Evolutionary conservation across 2,329 filamentous ascomycete genomes (phyloP).

Genomic region (Penicillium griseofulvum): DNA sequence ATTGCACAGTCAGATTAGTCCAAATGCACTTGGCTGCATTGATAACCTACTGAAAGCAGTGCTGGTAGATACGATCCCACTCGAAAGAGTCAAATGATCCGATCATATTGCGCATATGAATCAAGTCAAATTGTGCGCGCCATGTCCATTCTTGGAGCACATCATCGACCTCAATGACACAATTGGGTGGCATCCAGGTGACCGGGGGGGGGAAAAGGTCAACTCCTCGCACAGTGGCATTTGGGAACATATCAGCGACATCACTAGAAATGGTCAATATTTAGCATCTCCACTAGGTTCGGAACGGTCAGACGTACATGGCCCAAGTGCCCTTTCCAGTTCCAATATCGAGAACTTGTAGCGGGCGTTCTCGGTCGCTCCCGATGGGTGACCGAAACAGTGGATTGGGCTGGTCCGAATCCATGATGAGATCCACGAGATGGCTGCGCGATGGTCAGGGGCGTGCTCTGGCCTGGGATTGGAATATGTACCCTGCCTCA

Average conservation of each 20-base stretch:
- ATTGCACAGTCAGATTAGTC: background rate
- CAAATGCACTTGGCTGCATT: background rate
- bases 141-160: constrained; percentile 25
- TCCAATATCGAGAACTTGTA: constrained; percentile 17
- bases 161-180: constrained; percentile 30
- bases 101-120: constrained; percentile 26
- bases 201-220: constrained; percentile 26
- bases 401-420: constrained; percentile 11
- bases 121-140: constrained; percentile 23
- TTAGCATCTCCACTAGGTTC: background rate
- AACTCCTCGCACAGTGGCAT: constrained; percentile 21
- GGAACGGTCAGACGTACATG: constrained; percentile 10
- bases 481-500: constrained; percentile 1
- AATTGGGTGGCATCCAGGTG: constrained; percentile 29
- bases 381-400: constrained; percentile 12
- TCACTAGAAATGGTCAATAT: constrained; percentile 7
- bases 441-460: constrained; percentile 1
- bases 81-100: constrained; percentile 13
- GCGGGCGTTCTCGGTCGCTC: background rate
- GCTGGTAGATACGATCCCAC: constrained; percentile 17
- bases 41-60: constrained; percentile 17
- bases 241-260: constrained; percentile 22
- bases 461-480: background rate
- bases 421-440: constrained; percentile 15
- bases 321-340: constrained; percentile 19